phyloP scores from a whole-genome alignment of 345 rosid genomes.

The Ailanthus altissimus region DNA sequence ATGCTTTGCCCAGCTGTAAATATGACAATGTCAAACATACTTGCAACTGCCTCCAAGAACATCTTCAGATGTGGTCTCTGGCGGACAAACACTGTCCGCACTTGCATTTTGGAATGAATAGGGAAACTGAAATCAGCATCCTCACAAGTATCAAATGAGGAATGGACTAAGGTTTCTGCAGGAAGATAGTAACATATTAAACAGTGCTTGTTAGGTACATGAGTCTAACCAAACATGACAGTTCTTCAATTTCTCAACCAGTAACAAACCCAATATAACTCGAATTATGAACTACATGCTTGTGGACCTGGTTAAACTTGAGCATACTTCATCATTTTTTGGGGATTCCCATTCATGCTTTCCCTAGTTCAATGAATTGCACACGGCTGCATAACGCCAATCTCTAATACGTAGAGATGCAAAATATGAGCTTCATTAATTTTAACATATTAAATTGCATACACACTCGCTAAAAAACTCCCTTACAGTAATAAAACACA shows the following conservation, averaged over 20 bases:
- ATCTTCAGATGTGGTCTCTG: slow-evolving; percentile 24
- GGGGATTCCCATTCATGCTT: not conserved
- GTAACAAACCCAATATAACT: not conserved
- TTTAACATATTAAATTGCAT: not conserved
- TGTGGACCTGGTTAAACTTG: slow-evolving; percentile 1
- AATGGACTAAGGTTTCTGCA: slow-evolving; percentile 27
- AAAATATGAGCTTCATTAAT: not conserved
- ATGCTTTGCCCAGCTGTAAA: slow-evolving; percentile 26
- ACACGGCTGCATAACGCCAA: not conserved
- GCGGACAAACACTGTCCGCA: slow-evolving; percentile 22
- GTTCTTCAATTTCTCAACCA: not conserved
- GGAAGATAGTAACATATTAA: not conserved
- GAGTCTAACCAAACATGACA: not conserved
- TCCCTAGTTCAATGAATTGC: not conserved
- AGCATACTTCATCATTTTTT: not conserved
- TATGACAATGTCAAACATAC: slow-evolving; percentile 29
- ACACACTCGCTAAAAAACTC: no score
- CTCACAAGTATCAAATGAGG: slow-evolving; percentile 19
- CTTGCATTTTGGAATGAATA: slow-evolving; percentile 26
- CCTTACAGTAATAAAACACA: not conserved
- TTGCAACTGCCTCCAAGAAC: slow-evolving; percentile 28
- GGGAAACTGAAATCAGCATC: slow-evolving; percentile 22
- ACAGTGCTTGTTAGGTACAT: not conserved
- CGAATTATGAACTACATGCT: not conserved
- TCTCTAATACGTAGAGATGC: not conserved